Evolutionary conservation across 1,284 basidiomycete species (phyloP).

Genomic region (Microbotryum scabiosae): DNA sequence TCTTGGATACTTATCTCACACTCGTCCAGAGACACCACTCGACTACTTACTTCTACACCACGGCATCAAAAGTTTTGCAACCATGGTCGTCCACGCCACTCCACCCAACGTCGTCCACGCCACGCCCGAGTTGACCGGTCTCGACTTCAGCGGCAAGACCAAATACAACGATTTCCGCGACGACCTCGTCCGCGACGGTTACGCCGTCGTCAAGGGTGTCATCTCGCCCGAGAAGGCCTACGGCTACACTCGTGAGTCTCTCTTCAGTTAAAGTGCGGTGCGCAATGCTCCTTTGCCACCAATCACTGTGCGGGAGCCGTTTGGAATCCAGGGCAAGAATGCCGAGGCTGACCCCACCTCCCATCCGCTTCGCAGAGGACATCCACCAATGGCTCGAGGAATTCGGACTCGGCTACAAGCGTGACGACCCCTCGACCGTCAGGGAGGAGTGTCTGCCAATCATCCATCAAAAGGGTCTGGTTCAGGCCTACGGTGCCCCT

Average conservation of each 20-base stretch:
- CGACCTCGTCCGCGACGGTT: slow-evolving; percentile 28
- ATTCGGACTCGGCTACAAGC: slow-evolving; percentile 39
- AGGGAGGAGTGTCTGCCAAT: slow-evolving; percentile 37
- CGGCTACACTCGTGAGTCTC: slow-evolving; percentile 31
- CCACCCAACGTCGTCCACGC: slow-evolving; percentile 11
- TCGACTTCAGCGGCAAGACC: slow-evolving; percentile 14
- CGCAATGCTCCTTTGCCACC: too few relatives aligned
- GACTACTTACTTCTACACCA: too few relatives aligned
- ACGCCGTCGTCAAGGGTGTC: slow-evolving; percentile 38
- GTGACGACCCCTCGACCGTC: slow-evolving; percentile 40
- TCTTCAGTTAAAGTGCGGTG: too few relatives aligned
- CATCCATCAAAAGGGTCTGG: slow-evolving; percentile 22
- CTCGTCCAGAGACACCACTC: too few relatives aligned
- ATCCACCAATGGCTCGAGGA: slow-evolving; percentile 36
- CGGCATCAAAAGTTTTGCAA: too few relatives aligned
- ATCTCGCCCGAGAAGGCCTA: slow-evolving; percentile 35
- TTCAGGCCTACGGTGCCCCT: not conserved
- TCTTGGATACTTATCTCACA: too few relatives aligned
- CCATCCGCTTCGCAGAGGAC: too few relatives aligned
- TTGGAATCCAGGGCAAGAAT: too few relatives aligned
- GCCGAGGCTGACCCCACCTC: too few relatives aligned
- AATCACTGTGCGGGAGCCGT: too few relatives aligned
- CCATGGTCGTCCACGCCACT: not conserved
- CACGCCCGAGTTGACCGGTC: slow-evolving; percentile 9
- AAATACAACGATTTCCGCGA: slow-evolving; percentile 11